Base-by-base conservation (phyloP, 352 stramenopile genomes). In the Saprolegnia parasitica region DNA sequence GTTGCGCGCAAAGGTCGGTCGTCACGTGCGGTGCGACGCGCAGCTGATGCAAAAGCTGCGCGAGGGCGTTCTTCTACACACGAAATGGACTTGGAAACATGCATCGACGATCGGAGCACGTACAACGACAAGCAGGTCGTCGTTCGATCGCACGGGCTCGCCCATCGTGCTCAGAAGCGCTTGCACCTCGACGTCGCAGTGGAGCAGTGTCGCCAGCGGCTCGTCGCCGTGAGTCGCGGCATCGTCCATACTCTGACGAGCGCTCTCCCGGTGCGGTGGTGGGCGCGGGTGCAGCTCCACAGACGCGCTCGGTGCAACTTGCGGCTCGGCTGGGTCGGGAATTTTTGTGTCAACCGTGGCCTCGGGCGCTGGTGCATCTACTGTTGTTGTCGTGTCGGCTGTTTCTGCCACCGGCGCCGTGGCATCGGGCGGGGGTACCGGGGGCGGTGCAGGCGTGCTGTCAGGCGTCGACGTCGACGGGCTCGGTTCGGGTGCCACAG, bases 41-140 rank as follows among this genome's bases (percentile, higher is more conserved):
- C 77, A 91, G 87, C 21, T 94, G 83, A 65, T 94, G 90, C 9
- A 91, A 81, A 32, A 93, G 79, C 1, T 74, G 78, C 1, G 85
- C 90, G 4, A 93, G 74, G 26, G 84, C 76, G 0, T 75, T 79
- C 66, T 93, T 70, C 63, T 70, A 70, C 10, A 24, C 32, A n/a
- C 0, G 2, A 5, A 6, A 35, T 35, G 2, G 4, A 61, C 26
- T 46, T 18, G 39, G 63, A 49, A 60, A 20, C 1, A 40, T n/a
- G 37, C n/a, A 47, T 15, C 0, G 39, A n/a, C n/a, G 1, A 5
- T 13, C 9, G 0, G 35, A 23, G 11, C 32, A 60, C 42, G 11
- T 54, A 70, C 63, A 20, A 62, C 63, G 24, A 70, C 63, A 46
- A 70, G 5, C 20, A 70, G 45, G n/a, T 45, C 23, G 46, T 70